phyloP scores from a whole-genome alignment of 2,329 filamentous ascomycete genomes.

The Diaporthe australafricana region DNA sequence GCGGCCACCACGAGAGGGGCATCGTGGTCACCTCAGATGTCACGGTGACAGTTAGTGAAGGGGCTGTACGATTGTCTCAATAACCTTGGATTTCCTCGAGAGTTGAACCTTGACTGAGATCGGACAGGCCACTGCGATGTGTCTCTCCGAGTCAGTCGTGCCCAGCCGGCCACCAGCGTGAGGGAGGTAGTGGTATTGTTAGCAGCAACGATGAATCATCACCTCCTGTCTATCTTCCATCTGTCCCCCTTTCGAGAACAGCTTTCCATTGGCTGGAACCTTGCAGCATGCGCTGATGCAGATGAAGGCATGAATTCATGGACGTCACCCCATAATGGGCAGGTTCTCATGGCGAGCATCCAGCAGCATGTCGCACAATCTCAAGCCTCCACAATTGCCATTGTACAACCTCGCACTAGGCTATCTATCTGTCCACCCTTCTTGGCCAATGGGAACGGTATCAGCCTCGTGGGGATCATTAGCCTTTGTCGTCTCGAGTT shows the following conservation, averaged over 20 bases:
- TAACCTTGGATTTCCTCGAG: background rate
- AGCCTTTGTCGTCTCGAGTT: background rate
- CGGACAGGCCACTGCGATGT: background rate
- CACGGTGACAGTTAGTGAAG: conserved; percentile 21
- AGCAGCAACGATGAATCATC: conserved; percentile 26
- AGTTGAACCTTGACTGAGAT: conserved; percentile 5
- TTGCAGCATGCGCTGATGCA: background rate
- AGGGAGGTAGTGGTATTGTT: conserved; percentile 10
- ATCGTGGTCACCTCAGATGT: conserved; percentile 19
- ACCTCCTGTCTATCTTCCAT: background rate
- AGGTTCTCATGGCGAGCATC: conserved; percentile 1
- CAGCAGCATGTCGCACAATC: background rate
- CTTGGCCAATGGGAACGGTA: background rate
- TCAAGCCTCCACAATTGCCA: background rate
- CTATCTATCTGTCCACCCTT: background rate
- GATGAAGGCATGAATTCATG: conserved; percentile 2
- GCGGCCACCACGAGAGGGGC: background rate
- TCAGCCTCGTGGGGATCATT: conserved; percentile 3
- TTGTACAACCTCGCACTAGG: conserved; percentile 3
- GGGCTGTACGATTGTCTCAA: background rate
- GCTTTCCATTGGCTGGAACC: background rate
- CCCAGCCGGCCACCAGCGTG: background rate
- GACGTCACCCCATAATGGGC: conserved; percentile 5
- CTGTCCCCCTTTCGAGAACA: background rate
- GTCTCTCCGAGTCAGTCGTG: conserved; percentile 10